Base-by-base conservation (phyloP, 768 basidiomycete genomes). In the Lentinula lateritia region DNA sequence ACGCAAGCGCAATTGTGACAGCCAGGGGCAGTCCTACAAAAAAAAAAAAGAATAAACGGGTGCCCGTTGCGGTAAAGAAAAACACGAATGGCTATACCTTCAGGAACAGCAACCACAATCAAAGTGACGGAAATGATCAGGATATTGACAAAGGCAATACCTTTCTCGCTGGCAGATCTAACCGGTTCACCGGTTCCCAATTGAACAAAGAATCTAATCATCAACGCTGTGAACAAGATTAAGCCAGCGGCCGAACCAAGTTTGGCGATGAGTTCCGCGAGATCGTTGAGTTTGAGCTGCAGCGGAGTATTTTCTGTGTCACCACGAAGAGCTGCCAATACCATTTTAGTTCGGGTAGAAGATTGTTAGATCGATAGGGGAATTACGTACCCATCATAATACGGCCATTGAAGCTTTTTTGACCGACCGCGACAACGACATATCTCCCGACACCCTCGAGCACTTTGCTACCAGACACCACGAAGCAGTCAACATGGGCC, bases 191-290 rank as follows among this genome's bases (percentile, higher is more conserved):
- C 71, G 0, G 75, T 83, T 12, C 84, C 87, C 62, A 98, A 82
- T 68, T 96, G 87, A 6, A 97, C 93, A 67, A 98, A 94, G 77
- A 95, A 98, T 42, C 92, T 83, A 68, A 98, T 98, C 86, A 98
- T 88, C 56, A 98, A 83, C 2, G 90, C 83, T 12, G 66, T 53
- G 74, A 99, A 98, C 18, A 99, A 82, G 12, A 90, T 63, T 9
- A 90, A 80, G 70, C 95, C 96, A 32, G 92, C 92, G 16, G 80
- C 73, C 36, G 88, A 87, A 63, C 95, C 97, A 35, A 92, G 74
- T 72, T 95, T 96, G 45, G 95, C 97, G 68, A 99, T 98, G 32
- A 94, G 78, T 66, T 98, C 95, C 15, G 97, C 97, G n/a, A 99
- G 83, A 34, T 78, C 70, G 70, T 99, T 99, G 66, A 99, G 78